These are phyloP conservation scores for Physaria fendleri DNA, from an alignment of 345 rosid genomes.

Conservation along the genomic window DNA sequence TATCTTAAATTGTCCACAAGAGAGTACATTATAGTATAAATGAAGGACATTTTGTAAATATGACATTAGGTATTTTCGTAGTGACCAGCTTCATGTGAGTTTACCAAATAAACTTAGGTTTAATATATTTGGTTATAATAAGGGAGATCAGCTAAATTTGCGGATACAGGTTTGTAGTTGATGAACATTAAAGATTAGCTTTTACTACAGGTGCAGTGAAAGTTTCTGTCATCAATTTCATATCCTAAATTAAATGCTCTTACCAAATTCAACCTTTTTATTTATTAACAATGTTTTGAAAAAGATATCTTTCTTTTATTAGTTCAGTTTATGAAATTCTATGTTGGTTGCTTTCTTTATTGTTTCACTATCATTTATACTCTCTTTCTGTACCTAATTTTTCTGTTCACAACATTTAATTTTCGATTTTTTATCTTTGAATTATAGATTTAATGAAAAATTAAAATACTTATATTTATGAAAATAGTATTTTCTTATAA, in stretches of 20 bases:
- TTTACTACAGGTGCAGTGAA: conserved; percentile 13
- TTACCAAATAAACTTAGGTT: not conserved
- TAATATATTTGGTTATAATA: not conserved
- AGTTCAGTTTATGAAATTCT: conserved; percentile 13
- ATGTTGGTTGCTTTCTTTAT: conserved; percentile 9
- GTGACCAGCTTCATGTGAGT: not conserved
- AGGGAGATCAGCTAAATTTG: not conserved
- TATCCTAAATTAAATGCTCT: conserved; percentile 15
- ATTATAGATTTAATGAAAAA: no score
- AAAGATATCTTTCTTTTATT: conserved; percentile 1
- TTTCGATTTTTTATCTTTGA: no score
- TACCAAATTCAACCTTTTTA: conserved; percentile 21
- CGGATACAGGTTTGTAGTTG: conserved; percentile 1
- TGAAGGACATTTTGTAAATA: not conserved
- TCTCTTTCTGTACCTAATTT: no score
- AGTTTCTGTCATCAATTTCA: conserved; percentile 19
- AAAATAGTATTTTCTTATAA: no score
- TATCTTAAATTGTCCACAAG: no score
- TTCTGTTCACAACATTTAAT: no score
- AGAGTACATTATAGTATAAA: no score
- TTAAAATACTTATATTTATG: no score
- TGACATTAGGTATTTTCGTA: not conserved
- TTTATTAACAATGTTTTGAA: not conserved
- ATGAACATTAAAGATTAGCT: not conserved
- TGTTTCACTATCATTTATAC: not conserved